Evolutionary conservation across 805 yeast genomes (phyloP), one percentile per base, ranked within the genome.

Genomic region (Spathaspora passalidarum): DNA sequence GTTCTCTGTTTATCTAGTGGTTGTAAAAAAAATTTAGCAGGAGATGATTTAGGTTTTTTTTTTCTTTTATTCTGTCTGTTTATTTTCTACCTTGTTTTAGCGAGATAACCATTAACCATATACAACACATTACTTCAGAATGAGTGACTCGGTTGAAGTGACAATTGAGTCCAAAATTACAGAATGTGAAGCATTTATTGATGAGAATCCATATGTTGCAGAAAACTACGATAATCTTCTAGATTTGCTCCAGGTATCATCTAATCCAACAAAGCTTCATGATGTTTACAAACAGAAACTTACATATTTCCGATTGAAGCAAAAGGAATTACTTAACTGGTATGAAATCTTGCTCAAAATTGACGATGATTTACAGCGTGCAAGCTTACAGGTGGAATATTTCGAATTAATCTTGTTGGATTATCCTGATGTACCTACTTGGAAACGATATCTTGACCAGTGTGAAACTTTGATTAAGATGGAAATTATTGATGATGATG

Each of bases 361-460:
- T 3, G 47, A 44, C 2, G 52, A 54, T 41, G 43, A 40, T 2
- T 13, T 17, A 9, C 23, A 22, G 2, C 42, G 43, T 14, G n/a
- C 23, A 10, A 14, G n/a, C 13, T 17, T 16, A 6, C 19, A 46
- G 4, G 29, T 51, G 5, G 50, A 48, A 3, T 57, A 59, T 39
- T 63, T 55, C 46, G 34, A 42, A 21, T 21, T 20, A 1, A 17
- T 62, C 1, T 25, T 59, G 5, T 32, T 43, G 22, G 61, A 59
- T 23, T 56, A 51, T 40, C 64, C 67, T 7, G 50, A 53, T 1
- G 56, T 50, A 2, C 26, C 43, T 7, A 53, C 55, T 43, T 63
- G 66, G 65, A 26, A 41, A 8, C 47, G 46, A 11, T 62, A 56
- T 40, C 46, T 63, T 13, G 53, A 55, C 2, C 55, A 49, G 26